Percentiles rank a stretch among this genome's conserved stretches.
Evolutionary conservation across 331 rosid species (phyloP).

Genomic region (Acacia concinna): DNA sequence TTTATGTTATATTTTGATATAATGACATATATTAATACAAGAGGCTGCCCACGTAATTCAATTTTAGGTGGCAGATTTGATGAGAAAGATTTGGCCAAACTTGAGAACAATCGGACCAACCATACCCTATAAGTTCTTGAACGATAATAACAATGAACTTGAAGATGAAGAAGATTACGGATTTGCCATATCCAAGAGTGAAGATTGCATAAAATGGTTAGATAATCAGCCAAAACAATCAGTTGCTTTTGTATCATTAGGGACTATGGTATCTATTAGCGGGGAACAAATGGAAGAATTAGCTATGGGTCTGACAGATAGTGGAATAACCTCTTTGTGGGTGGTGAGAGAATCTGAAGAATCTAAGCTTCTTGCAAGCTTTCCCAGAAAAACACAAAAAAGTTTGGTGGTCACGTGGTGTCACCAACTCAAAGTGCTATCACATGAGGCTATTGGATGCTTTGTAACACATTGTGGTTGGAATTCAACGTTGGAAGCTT

Average conservation of each 20-base stretch:
- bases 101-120: slow-evolving; percentile 37
- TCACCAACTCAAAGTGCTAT: not conserved
- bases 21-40: no score
- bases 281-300: slow-evolving; percentile 40
- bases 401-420: not conserved
- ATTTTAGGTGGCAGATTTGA: slow-evolving; percentile 18
- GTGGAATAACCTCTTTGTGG: slow-evolving; percentile 38
- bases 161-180: slow-evolving; percentile 33
- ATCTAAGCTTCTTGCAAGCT: slow-evolving; percentile 24
- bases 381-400: not conserved
- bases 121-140: slow-evolving; percentile 24
- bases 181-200: not conserved
- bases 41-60: not conserved
- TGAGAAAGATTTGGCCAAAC: slow-evolving; percentile 29
- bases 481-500: slow-evolving; percentile 30
- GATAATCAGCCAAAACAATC: slow-evolving; percentile 26
- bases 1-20: no score
- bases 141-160: not conserved
- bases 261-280: slow-evolving; percentile 25
- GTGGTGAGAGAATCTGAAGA: slow-evolving; percentile 40
- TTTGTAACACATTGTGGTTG: not conserved
- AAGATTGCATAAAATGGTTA: slow-evolving; percentile 41
- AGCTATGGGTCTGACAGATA: slow-evolving; percentile 39
- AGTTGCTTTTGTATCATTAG: slow-evolving; percentile 42
- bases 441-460: slow-evolving; percentile 8